Evolutionary conservation across 257 asterid genomes (phyloP), one percentile per base, ranked within the genome.

Genomic region (Thymus quinquecostatus): DNA sequence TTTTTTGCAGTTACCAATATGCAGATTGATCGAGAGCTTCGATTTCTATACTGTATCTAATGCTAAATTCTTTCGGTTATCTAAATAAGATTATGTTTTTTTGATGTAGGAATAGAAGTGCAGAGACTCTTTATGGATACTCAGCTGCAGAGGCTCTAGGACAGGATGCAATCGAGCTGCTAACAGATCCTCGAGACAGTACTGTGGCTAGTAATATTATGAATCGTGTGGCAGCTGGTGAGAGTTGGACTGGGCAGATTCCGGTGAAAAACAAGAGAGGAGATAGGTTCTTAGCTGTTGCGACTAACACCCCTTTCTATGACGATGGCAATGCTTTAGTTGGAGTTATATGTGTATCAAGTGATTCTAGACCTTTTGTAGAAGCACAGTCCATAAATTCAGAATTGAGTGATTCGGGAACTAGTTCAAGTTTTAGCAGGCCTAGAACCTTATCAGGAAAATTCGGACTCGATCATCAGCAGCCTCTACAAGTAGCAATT

Each of bases 231-330:
- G 44, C 70, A 3, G 75, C 68, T 82, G 99, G 98, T 53, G 92
- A 95, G 72, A 85, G 78, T 76, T 95, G 98, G 98, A 92, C 94
- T 0, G 99, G 99, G 51, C 94, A 87, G 81, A 87, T 88, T 79
- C 98, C 97, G 1, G 86, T 89, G 43, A 87, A 72, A 78, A 80
- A 82, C 49, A 92, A 86, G 89, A 84, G 68, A 40, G 97, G 98
- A 21, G 86, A 84, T 14, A 90, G 86, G 71, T 87, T 95, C 58
- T 57, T 77, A 72, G 81, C 85, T 30, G 78, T 84, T 67, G 91
- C 87, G 53, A 95, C 96, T 34, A 82, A 89, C 61, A 79, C 98
- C 33, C 97, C 99, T 48, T 89, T 95, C 78, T 86, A 81, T 44
- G 96, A 91, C 58, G 98, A 91, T 73, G 95, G 84, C 72, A 96